Base-by-base conservation (phyloP, 495 filamentous ascomycete genomes). In the Lichenothelia convexa region DNA sequence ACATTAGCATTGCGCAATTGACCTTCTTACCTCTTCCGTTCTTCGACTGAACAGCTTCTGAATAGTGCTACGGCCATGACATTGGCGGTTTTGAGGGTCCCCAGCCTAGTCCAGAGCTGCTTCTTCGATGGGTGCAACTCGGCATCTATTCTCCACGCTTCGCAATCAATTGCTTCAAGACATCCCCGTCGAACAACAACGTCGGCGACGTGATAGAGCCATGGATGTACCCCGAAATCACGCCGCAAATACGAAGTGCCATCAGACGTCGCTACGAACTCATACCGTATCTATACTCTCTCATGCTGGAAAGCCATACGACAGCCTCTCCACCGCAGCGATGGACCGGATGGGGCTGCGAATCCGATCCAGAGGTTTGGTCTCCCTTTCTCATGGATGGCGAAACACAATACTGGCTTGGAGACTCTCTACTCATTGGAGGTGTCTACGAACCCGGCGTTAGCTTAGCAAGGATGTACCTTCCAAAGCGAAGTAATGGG, bases 141-240 rank as follows among this genome's bases (percentile, higher is more conserved):
- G 75, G 74, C 18, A 67, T 71, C 50, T 64, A 78, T 56, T 75
- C 73, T 12, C 62, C 71, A 3, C 73, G 73, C 4, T 78, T 78
- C 49, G 69, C 75, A 5, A 78, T 80, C 59, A 80, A 80, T 55
- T 78, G 73, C 51, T 80, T 73, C 64, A 80, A 80, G 52, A 78
- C 75, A 4, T 65, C 66, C 7, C 60, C 63, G 1, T 55, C 65
- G 7, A 64, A 78, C 45, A 77, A 65, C 46, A 55, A 60, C 2
- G 57, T 71, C 37, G 74, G 73, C 11, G 73, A 77, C 4, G 72
- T 80, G 8, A 80, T 78, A 38, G 74, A 78, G 51, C 74, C 73
- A 1, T 79, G 70, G 68, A 76, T 78, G 71, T 76, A 78, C 46
- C 70, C 72, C 0, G 67, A 72, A 36, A 67, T 71, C 36, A 64